Conservation (phyloP, 345 rosid species). For the Gossypium mustelinum region DNA sequence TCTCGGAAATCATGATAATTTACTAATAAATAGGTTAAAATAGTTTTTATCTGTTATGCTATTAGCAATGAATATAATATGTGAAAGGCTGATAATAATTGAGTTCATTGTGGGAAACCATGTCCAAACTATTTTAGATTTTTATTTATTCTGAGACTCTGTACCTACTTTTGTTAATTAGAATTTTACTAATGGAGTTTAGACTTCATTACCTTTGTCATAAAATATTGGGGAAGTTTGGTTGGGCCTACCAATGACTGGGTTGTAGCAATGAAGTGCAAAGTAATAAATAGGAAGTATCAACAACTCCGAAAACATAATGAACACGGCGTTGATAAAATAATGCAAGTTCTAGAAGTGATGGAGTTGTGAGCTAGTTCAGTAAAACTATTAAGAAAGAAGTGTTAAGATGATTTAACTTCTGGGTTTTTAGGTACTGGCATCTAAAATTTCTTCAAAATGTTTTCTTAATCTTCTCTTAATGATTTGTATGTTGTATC, state of each 20-base stretch:
- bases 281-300: background rate
- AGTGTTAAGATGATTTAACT: background rate
- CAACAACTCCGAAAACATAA: background rate
- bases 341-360: background rate
- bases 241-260: background rate
- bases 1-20: background rate
- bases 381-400: background rate
- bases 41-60: background rate
- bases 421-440: background rate
- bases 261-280: background rate
- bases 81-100: background rate
- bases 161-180: background rate
- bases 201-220: background rate
- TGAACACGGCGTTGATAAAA: background rate
- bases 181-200: background rate
- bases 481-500: background rate
- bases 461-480: constrained; percentile 1
- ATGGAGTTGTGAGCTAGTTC: background rate
- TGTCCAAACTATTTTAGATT: background rate
- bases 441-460: background rate
- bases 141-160: background rate
- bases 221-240: background rate
- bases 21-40: background rate
- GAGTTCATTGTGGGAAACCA: background rate
- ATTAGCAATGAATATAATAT: background rate